phyloP scores from a whole-genome alignment of 2,329 filamentous ascomycete species.

The Cercospora berteroae region DNA sequence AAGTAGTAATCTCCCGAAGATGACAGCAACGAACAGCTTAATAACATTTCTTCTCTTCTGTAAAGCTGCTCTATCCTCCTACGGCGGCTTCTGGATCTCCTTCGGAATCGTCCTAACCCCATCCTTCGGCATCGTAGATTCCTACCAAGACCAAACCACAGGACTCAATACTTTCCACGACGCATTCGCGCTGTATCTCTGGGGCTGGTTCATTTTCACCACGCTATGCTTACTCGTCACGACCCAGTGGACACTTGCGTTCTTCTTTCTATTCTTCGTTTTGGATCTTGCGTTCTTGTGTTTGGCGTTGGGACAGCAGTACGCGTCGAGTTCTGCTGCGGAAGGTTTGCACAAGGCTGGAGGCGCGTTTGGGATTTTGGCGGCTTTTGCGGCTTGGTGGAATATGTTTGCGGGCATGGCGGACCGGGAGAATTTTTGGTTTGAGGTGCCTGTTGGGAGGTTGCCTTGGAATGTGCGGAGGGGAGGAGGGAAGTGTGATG shows the following conservation, averaged over 20 bases:
- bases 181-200: slow-evolving; percentile 71
- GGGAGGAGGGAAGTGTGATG: background rate
- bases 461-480: slow-evolving; percentile 37
- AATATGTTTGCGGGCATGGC: slow-evolving; percentile 67
- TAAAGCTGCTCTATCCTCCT: slow-evolving; percentile 70
- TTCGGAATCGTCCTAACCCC: slow-evolving; percentile 17
- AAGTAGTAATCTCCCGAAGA: background rate
- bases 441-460: slow-evolving; percentile 35
- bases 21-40: background rate
- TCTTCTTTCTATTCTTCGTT: slow-evolving; percentile 77
- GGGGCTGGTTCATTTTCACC: slow-evolving; percentile 84
- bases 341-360: slow-evolving; percentile 59
- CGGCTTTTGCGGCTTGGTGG: slow-evolving; percentile 83
- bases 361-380: slow-evolving; percentile 75
- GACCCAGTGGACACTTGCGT: slow-evolving; percentile 72
- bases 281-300: slow-evolving; percentile 69
- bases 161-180: slow-evolving; percentile 51
- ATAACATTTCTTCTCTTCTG: slow-evolving; percentile 48
- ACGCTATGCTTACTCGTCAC: slow-evolving; percentile 71
- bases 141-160: slow-evolving; percentile 38
- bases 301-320: slow-evolving; percentile 50
- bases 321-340: slow-evolving; percentile 32
- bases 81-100: slow-evolving; percentile 56
- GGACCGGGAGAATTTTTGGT: slow-evolving; percentile 50
- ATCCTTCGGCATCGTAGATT: slow-evolving; percentile 13